Percentiles rank a stretch among this genome's conserved stretches.
Evolutionary conservation across 2,329 filamentous ascomycete genomes (phyloP).

Genomic region (Cryphonectria radicalis): DNA sequence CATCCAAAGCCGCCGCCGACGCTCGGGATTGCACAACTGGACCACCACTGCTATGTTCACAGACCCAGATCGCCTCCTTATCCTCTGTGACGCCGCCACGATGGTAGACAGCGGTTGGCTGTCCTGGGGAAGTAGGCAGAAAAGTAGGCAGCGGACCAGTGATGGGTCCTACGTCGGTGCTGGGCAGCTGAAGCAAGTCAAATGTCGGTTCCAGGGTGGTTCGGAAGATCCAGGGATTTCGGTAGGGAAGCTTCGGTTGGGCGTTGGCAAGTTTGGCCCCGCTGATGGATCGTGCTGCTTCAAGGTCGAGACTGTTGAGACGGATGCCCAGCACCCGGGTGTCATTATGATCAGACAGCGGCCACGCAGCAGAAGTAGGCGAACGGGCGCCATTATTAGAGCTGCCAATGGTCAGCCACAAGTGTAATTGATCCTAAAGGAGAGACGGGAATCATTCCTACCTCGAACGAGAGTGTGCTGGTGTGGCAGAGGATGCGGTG

Average conservation of each 20-base stretch:
- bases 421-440: neutral
- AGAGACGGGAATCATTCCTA: neutral
- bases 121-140: neutral
- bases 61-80: neutral
- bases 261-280: conserved; percentile 3
- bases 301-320: conserved; percentile 23
- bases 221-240: conserved; percentile 30
- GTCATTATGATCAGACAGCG: conserved; percentile 13
- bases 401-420: conserved; percentile 9
- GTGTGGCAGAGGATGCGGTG: neutral
- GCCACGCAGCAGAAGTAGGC: neutral
- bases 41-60: neutral
- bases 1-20: conserved; percentile 2
- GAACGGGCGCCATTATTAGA: neutral
- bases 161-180: neutral
- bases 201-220: conserved; percentile 21
- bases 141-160: conserved; percentile 9
- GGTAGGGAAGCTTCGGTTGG: conserved; percentile 8
- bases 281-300: conserved; percentile 23
- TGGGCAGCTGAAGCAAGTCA: neutral
- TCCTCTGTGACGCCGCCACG: neutral
- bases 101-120: neutral
- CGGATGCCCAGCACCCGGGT: conserved; percentile 17
- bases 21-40: neutral
- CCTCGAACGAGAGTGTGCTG: conserved; percentile 8